Evolutionary conservation across 176 grass and related monocot species (phyloP).

Genomic region (Typha latifolia): DNA sequence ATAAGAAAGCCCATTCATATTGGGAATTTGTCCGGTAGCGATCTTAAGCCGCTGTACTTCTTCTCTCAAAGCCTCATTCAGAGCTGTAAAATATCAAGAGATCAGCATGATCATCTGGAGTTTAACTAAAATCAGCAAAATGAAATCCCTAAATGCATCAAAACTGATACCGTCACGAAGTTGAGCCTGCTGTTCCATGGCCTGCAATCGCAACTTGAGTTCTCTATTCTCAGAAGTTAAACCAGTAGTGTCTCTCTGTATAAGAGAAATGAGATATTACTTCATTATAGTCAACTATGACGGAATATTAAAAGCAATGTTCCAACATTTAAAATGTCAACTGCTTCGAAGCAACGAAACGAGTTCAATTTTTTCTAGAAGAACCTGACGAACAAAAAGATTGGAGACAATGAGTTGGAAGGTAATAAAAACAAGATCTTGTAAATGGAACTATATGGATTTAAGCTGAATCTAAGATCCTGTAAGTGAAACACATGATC

Average conservation of each 20-base stretch:
- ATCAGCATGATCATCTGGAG: too few relatives aligned
- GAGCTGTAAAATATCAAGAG: slow-evolving; percentile 37
- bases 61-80: slow-evolving; percentile 70
- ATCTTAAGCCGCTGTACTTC: slow-evolving; percentile 78
- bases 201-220: slow-evolving; percentile 75
- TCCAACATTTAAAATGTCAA: background rate
- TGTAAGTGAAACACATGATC: background rate
- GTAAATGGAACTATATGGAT: too few relatives aligned
- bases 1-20: slow-evolving; percentile 47
- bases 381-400: background rate
- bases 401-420: too few relatives aligned
- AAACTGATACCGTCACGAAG: slow-evolving; percentile 73
- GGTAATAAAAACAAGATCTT: too few relatives aligned
- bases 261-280: slow-evolving; percentile 15
- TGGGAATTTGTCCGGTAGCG: slow-evolving; percentile 28
- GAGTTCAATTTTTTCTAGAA: background rate
- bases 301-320: background rate
- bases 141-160: slow-evolving; percentile 1
- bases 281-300: slow-evolving; percentile 4
- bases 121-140: background rate
- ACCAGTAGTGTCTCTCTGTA: slow-evolving; percentile 74
- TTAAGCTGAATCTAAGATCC: too few relatives aligned
- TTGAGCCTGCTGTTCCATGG: slow-evolving; percentile 98
- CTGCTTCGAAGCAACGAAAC: background rate
- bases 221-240: slow-evolving; percentile 93